Evolutionary conservation across 1,139 yeast genomes (phyloP).

Genomic region (Starmera stellimalicola): DNA sequence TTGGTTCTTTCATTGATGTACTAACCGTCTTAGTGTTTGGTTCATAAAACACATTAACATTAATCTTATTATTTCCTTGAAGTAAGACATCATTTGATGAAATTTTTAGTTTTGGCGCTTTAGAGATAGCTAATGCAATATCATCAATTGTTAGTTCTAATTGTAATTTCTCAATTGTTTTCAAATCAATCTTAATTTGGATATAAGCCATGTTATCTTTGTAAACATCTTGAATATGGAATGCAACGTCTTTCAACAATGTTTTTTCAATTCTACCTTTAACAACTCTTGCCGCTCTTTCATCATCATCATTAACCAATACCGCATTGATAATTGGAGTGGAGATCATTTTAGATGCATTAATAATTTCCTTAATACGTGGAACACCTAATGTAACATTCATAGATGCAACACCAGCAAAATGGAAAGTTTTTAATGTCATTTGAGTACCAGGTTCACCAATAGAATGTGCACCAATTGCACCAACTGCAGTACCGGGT

Average conservation of each 20-base stretch:
- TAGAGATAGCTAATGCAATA: constrained; percentile 72
- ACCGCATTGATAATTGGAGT: constrained; percentile 96
- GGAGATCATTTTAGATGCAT: constrained; percentile 90
- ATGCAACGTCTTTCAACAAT: constrained; percentile 74
- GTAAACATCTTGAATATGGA: constrained; percentile 88
- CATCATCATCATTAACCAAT: constrained; percentile 87
- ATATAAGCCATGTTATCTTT: constrained; percentile 70
- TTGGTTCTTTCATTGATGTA: constrained; percentile 33
- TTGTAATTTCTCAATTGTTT: constrained; percentile 82
- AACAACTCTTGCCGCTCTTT: constrained; percentile 96
- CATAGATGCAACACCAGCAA: constrained; percentile 99
- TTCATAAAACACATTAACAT: constrained; percentile 63
- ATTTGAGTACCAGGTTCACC: constrained; percentile 99
- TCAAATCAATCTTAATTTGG: constrained; percentile 72
- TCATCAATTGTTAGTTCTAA: constrained; percentile 80
- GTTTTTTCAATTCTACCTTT: constrained; percentile 97
- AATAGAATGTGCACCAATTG: constrained; percentile 97
- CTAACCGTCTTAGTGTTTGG: constrained; percentile 28
- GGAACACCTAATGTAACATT: constrained; percentile 98
- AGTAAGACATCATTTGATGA: constrained; percentile 63
- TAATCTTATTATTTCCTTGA: constrained; percentile 57
- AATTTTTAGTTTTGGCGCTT: constrained; percentile 86
- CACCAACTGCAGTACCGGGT: constrained; percentile 99
- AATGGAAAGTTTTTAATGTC: constrained; percentile 98
- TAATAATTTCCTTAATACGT: constrained; percentile 96